Percentiles rank a stretch among this genome's conserved stretches.
Evolutionary conservation across 2,329 filamentous ascomycete species (phyloP).

Genomic region (Fusarium nygamai): DNA sequence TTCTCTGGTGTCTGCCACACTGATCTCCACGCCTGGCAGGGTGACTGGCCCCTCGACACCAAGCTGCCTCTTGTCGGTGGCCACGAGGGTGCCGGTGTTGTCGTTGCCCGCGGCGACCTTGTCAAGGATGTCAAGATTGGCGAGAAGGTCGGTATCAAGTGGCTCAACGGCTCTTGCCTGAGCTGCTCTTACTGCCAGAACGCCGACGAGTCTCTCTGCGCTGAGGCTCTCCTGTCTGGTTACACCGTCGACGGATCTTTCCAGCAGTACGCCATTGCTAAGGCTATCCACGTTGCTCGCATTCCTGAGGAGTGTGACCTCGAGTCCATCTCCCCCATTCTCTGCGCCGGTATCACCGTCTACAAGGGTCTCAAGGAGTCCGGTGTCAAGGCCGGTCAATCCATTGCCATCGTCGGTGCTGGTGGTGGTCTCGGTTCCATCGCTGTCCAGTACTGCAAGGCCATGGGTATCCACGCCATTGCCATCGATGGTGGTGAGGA

Average conservation of each 20-base stretch:
- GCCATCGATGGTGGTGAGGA: constrained; percentile 86
- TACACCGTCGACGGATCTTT: constrained; percentile 95
- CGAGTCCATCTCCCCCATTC: constrained; percentile 80
- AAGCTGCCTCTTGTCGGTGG: constrained; percentile 90
- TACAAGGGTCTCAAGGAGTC: constrained; percentile 95
- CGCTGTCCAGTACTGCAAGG: constrained; percentile 87
- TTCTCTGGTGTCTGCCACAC: constrained; percentile 93
- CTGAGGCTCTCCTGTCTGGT: constrained; percentile 78
- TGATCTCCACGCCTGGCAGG: constrained; percentile 81
- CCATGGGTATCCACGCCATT: constrained; percentile 85
- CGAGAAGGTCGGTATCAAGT: constrained; percentile 89
- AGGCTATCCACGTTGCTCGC: constrained; percentile 84
- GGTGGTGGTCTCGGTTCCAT: constrained; percentile 83
- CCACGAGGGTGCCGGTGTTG: constrained; percentile 80
- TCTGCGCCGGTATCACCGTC: constrained; percentile 88
- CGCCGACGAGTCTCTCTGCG: constrained; percentile 84
- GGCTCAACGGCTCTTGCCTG: constrained; percentile 90
- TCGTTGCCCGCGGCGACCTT: constrained; percentile 81
- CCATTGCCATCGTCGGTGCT: constrained; percentile 85
- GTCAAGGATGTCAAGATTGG: constrained; percentile 83
- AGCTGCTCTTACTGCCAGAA: constrained; percentile 84
- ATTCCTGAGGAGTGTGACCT: constrained; percentile 81
- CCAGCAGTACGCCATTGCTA: constrained; percentile 91
- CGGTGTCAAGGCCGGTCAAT: constrained; percentile 76
- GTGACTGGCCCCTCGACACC: constrained; percentile 86